phyloP scores from a whole-genome alignment of 1,284 basidiomycete species.

The Takashimella koratensis region DNA sequence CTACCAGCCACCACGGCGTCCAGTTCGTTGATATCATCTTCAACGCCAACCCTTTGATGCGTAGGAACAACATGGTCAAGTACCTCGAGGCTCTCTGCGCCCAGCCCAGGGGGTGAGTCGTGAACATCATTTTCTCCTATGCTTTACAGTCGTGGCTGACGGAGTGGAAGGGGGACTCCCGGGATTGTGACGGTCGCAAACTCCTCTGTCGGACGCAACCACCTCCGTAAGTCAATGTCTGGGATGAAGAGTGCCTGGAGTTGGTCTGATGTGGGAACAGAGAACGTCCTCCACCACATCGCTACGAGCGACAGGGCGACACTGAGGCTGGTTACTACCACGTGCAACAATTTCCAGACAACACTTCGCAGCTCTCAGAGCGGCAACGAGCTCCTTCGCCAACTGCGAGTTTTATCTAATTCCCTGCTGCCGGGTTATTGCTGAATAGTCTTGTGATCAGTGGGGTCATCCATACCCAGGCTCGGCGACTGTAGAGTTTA shows the following conservation, averaged over 20 bases:
- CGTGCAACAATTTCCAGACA: constrained; percentile 39
- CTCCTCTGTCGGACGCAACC: constrained; percentile 41
- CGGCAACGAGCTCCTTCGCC: constrained; percentile 35
- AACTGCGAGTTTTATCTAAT: constrained; percentile 11
- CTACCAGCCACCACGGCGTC: constrained; percentile 43
- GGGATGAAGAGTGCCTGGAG: no score
- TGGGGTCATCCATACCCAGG: constrained; percentile 18
- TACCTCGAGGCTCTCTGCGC: constrained; percentile 40
- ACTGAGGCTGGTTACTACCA: constrained; percentile 29
- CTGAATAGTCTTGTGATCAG: background rate
- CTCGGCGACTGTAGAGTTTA: constrained; percentile 7
- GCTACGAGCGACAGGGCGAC: background rate
- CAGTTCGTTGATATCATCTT: constrained; percentile 42
- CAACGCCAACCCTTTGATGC: constrained; percentile 21
- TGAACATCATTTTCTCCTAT: no score
- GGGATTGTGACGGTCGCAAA: constrained; percentile 42
- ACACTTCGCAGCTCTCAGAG: constrained; percentile 45
- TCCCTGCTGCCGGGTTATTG: no score
- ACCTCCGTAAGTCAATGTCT: constrained; percentile 35
- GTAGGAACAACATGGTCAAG: constrained; percentile 25
- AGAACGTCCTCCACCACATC: background rate
- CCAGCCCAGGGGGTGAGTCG: constrained; percentile 34
- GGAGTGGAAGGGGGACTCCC: constrained; percentile 29
- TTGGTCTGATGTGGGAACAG: no score
- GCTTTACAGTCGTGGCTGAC: constrained; percentile 1